phyloP scores from a whole-genome alignment of 257 asterid genomes.

The Solanum pennellii region DNA sequence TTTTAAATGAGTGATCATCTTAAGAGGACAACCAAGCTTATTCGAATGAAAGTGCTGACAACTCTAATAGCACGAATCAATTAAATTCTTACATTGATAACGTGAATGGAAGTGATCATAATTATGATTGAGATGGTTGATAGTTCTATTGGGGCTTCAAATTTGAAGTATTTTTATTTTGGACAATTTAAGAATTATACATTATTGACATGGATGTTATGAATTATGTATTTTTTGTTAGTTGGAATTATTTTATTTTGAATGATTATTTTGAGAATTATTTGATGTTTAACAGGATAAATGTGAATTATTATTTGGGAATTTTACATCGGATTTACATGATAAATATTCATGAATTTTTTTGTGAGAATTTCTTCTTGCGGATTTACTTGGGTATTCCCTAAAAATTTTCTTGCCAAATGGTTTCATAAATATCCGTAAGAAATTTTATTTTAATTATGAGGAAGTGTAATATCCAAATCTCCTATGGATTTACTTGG shows the following conservation, averaged over 20 bases:
- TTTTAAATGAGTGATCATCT: neutral
- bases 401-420: neutral
- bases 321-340: neutral
- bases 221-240: neutral
- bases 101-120: neutral
- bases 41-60: neutral
- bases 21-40: neutral
- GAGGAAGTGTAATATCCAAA: neutral
- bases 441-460: neutral
- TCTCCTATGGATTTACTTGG: neutral
- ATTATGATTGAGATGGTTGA: neutral
- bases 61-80: neutral
- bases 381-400: neutral
- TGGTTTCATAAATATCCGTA: neutral
- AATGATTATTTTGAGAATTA: neutral
- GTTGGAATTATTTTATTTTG: neutral
- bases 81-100: neutral
- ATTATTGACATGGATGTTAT: neutral
- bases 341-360: neutral
- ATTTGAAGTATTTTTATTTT: neutral
- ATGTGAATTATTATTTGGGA: neutral
- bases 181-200: neutral
- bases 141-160: neutral
- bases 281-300: neutral
- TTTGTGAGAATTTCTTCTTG: neutral